Evolutionary conservation across 2,329 filamentous ascomycete genomes (phyloP), one percentile per base, ranked within the genome.

Genomic region (Talaromyces sp.): DNA sequence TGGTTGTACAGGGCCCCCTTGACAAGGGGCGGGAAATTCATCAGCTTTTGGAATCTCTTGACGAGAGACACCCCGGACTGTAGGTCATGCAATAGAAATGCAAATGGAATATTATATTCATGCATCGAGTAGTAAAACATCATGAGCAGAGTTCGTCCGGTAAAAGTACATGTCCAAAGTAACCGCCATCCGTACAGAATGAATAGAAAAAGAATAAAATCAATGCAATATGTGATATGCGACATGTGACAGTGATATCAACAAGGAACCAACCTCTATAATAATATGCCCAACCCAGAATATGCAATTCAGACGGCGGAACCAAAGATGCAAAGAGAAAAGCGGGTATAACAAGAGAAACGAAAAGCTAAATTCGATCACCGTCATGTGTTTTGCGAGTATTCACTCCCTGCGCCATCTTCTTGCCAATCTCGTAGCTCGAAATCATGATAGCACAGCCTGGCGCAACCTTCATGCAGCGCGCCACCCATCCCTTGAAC

Each of bases 401-500:
- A 65, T 97, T 97, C 55, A 91, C 85, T 11, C 84, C 83, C 58
- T 86, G 82, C 35, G 95, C 95, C 72, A 89, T 87, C 74, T 90
- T 88, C 81, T 99, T 99, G 56, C 94, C 92, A 41, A 97, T 85
- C 75, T 99, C 94, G 74, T 97, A 99, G 72, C 89, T 96, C 72
- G 91, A 95, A 72, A 99, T 97, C 94, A 99, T 99, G 72, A 99
- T 97, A 29, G 94, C 94, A 75, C 94, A 99, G 0, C 93, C 91
- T 1, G 94, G 94, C 1, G 94, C 93, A 5, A 99, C 92, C 74
- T 97, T 97, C 62, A 97, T 80, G 66, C 91, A 96, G 43, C 94
- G 83, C 0, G 94, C 92, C 26, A 91, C 88, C 91, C 92, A 97
- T 50, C 94, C 94, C 67, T 83, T 90, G 84, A 95, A 97, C 5